Percentiles rank a stretch among this genome's conserved stretches.
Conservation (phyloP, 805 yeast species). For the Saccharomycopsis sp. region DNA sequence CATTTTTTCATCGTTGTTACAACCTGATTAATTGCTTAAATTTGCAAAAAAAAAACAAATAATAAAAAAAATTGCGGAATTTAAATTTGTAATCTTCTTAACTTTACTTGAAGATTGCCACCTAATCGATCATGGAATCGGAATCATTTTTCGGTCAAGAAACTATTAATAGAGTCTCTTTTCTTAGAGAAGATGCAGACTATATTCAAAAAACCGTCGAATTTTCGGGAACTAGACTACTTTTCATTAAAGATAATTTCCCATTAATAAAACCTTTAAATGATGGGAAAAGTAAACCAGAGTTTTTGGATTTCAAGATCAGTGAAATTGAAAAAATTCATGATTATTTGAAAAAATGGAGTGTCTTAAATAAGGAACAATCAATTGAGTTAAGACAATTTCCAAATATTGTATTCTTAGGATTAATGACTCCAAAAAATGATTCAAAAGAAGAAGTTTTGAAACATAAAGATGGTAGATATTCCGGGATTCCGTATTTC, state of each 20-base stretch:
- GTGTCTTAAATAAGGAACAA: slow-evolving; percentile 14
- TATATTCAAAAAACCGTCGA: slow-evolving; percentile 34
- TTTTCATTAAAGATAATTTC: slow-evolving; percentile 26
- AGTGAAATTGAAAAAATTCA: slow-evolving; percentile 16
- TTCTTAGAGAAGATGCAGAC: slow-evolving; percentile 39
- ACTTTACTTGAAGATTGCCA: no score
- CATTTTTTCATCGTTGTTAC: no score
- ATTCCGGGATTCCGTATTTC: slow-evolving; percentile 53
- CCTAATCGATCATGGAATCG: no score
- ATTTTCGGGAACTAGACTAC: slow-evolving; percentile 35
- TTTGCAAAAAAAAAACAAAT: no score
- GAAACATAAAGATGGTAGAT: slow-evolving; percentile 29
- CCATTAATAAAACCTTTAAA: slow-evolving; percentile 21
- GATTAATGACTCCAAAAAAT: slow-evolving; percentile 27
- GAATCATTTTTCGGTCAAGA: slow-evolving; percentile 33
- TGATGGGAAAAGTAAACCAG: slow-evolving; percentile 12
- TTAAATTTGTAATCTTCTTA: no score
- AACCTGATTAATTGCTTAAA: no score
- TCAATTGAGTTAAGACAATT: slow-evolving; percentile 8
- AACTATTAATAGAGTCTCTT: slow-evolving; percentile 45
- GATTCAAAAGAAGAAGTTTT: slow-evolving; percentile 29
- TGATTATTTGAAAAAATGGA: slow-evolving; percentile 20
- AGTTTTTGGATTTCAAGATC: slow-evolving; percentile 18
- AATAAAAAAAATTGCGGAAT: no score
- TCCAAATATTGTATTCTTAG: slow-evolving; percentile 29